phyloP scores from a whole-genome alignment of 805 yeast genomes.

The Alloascoidea africana region DNA sequence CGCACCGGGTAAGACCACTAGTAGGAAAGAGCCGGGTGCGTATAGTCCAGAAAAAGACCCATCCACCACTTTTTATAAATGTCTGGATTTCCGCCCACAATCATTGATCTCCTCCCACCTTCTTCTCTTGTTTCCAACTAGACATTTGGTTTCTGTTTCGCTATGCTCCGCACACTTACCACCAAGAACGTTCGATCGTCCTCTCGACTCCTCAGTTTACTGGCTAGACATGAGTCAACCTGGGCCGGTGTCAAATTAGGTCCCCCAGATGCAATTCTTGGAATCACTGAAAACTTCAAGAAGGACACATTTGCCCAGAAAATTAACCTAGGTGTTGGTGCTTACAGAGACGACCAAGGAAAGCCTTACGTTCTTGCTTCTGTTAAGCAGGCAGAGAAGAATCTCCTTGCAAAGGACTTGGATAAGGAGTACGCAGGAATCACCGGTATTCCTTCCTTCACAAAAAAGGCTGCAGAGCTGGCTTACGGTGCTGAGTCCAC shows the following conservation, averaged over 20 bases:
- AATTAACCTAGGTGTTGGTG: slow-evolving; percentile 65
- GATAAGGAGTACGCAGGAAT: slow-evolving; percentile 85
- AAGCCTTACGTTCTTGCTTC: slow-evolving; percentile 80
- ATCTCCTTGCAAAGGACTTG: slow-evolving; percentile 29
- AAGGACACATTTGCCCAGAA: slow-evolving; percentile 35
- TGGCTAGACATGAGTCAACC: slow-evolving; percentile 1
- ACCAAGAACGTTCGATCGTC: neutral
- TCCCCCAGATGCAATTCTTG: slow-evolving; percentile 80
- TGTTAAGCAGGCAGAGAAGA: slow-evolving; percentile 48
- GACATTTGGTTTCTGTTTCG: too few species aligned
- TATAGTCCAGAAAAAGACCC: too few species aligned
- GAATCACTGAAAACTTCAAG: slow-evolving; percentile 62
- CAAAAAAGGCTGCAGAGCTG: slow-evolving; percentile 49
- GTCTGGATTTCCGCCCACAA: too few species aligned
- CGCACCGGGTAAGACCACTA: too few species aligned
- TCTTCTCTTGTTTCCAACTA: too few species aligned
- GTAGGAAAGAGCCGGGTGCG: too few species aligned
- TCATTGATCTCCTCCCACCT: too few species aligned
- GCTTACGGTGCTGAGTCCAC: slow-evolving; percentile 53
- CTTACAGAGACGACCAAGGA: slow-evolving; percentile 84
- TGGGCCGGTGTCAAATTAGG: slow-evolving; percentile 34
- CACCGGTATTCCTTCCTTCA: slow-evolving; percentile 59
- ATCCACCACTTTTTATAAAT: too few species aligned
- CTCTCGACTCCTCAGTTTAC: neutral
- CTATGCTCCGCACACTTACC: neutral